Percentiles rank a stretch among this genome's conserved stretches.
These are phyloP conservation scores for Saccharomycopsis amapae DNA, from an alignment of 805 yeast species.

Conservation along the genomic window DNA sequence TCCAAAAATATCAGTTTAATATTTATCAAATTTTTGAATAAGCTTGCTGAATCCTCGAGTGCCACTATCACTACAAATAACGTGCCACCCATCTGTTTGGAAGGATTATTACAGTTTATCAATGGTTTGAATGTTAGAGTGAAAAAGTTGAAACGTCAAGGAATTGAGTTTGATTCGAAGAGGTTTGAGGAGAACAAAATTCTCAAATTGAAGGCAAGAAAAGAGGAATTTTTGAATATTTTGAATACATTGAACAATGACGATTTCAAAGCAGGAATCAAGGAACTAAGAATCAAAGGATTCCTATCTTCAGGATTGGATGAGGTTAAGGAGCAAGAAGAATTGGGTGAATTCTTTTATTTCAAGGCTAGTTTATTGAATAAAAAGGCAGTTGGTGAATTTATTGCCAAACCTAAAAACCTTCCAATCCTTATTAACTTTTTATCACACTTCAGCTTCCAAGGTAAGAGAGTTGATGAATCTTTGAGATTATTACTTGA, in stretches of 20 bases:
- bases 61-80: slow-evolving; percentile 72
- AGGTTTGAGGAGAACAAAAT: slow-evolving; percentile 11
- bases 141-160: slow-evolving; percentile 15
- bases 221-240: slow-evolving; percentile 71
- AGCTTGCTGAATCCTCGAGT: slow-evolving; percentile 78
- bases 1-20: slow-evolving; percentile 68
- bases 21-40: slow-evolving; percentile 62
- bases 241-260: slow-evolving; percentile 66
- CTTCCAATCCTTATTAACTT: slow-evolving; percentile 53
- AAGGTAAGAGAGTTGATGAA: slow-evolving; percentile 80
- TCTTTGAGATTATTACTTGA: slow-evolving; percentile 78
- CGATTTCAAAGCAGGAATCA: slow-evolving; percentile 24
- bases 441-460: slow-evolving; percentile 66
- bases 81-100: slow-evolving; percentile 91
- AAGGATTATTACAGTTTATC: slow-evolving; percentile 70
- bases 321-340: slow-evolving; percentile 27
- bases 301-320: slow-evolving; percentile 2
- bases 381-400: slow-evolving; percentile 83
- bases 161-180: slow-evolving; percentile 13
- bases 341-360: slow-evolving; percentile 69
- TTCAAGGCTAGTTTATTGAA: slow-evolving; percentile 76
- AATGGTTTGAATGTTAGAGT: slow-evolving; percentile 41
- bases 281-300: slow-evolving; percentile 9
- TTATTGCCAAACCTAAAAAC: slow-evolving; percentile 70
- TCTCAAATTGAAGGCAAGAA: slow-evolving; percentile 35